Base-by-base conservation (phyloP, 2,329 filamentous ascomycete genomes). In the Cordyceps tenuipes region DNA sequence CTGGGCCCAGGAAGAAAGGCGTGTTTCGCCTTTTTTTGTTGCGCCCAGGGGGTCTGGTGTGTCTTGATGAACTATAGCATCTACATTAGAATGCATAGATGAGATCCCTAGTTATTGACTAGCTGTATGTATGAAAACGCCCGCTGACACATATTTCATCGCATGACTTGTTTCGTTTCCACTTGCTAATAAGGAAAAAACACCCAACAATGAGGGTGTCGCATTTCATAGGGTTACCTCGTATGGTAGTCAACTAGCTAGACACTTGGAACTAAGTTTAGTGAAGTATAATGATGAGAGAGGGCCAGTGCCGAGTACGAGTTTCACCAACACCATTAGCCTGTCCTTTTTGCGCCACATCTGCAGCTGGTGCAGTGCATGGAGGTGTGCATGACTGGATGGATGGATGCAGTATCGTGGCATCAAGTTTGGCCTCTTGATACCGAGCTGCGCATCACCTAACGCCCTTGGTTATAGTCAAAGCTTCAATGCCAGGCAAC, bases 151-250 rank as follows among this genome's bases (percentile, higher is more conserved):
- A 5, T 41, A 26, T 19, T 50, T 5, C 47, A 34, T 34, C 23
- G 23, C 55, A 50, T 44, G 19, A 44, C 7, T 50, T 57, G 47
- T 50, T 57, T 57, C 23, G 55, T 57, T 57, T 44, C 47, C 43
- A n/a, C 43, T 6, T 21, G n/a, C 34, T 21, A 23, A 29, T 6
- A 29, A 49, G 7, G 29, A 29, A 49, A 47, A 13, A 17, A 43
- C 9, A 23, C 46, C 46, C 2, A 19, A 57, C 36, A 17, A 17
- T 41, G 15, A 12, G 46, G 34, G 55, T 50, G 55, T 57, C 47
- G 47, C 55, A 57, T 34, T 34, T 44, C 46, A 23, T 17, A 17
- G 13, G 12, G 23, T 23, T 23, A 23, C 23, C 23, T 23, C 2
- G 4, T 23, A 23, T 3, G 23, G 23, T 23, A 4, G 23, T 4